Base-by-base conservation (phyloP, 2,329 filamentous ascomycete genomes). In the Hyphodiscus sp. region DNA sequence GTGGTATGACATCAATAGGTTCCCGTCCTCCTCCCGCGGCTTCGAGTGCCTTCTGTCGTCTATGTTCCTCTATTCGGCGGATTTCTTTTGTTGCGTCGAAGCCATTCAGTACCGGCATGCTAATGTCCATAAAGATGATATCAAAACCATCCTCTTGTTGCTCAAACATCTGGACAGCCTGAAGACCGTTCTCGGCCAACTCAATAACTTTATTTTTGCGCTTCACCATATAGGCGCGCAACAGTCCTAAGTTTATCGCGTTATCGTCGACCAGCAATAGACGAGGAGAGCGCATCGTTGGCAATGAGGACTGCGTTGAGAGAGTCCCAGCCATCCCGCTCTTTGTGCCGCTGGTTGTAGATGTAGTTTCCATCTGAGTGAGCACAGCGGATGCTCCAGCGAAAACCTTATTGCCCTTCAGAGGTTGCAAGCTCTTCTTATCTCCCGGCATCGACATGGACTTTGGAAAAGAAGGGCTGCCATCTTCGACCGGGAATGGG, bases 91-190 rank as follows among this genome's bases (percentile, higher is more conserved):
- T 80, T 0, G 75, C 71, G 19, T 74, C 73, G 15, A 78, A 67
- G 0, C 76, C 76, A 57, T 81, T 73, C 58, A 82, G 74, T 4
- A 80, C 68, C 0, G 79, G 79, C 79, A 82, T 82, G 5, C 63
- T 63, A 71, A 75, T 73, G 57, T 82, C 79, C 73, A 76, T 69
- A 30, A 69, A 71, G 2, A 79, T 71, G 43, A 77, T 70, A 41
- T 73, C 71, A 47, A 72, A 73, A 0, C 66, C 60, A 45, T 73
- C 68, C 2, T 60, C 55, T 2, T 63, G 56, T 8, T 60, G 58
- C 44, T 73, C 67, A 53, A 74, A 76, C 29, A 65, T 65, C 7
- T 75, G 65, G 0, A 79, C 71, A 2, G 77, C 77, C 61, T 78
- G 71, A 1, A 73, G 67, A 7, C 77, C 77, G 57, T 79, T 71